Evolutionary conservation across 805 yeast genomes (phyloP).

Genomic region (Alloascoidea africana): DNA sequence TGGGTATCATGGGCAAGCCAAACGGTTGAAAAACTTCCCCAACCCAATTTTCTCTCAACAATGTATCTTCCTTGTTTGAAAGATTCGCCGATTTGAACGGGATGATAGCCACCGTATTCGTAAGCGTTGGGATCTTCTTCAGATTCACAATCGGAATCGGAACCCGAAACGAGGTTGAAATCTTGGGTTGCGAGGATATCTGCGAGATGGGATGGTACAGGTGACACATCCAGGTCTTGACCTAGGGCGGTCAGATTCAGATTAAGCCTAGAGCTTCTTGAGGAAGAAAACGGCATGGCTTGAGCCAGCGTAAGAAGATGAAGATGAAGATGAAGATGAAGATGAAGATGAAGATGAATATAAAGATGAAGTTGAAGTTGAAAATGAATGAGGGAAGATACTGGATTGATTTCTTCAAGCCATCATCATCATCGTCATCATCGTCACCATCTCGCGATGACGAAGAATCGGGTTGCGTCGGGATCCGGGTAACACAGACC

Average conservation of each 20-base stretch:
- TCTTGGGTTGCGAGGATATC: not conserved
- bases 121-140: conserved; percentile 43
- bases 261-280: not conserved
- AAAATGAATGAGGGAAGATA: too few species aligned
- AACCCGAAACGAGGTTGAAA: conserved; percentile 1
- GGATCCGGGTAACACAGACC: too few species aligned
- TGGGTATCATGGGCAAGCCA: conserved; percentile 37
- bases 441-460: too few species aligned
- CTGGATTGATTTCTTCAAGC: too few species aligned
- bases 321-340: not conserved
- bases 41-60: conserved; percentile 43
- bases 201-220: not conserved
- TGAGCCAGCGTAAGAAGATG: not conserved
- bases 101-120: conserved; percentile 49
- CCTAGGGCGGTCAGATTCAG: not conserved
- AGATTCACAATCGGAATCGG: conserved; percentile 1
- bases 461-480: too few species aligned
- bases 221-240: not conserved
- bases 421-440: too few species aligned
- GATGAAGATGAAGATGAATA: too few species aligned
- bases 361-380: too few species aligned
- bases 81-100: conserved; percentile 38
- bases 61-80: conserved; percentile 28
- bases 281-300: not conserved
- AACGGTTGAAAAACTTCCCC: conserved; percentile 66